Evolutionary conservation across 345 rosid genomes (phyloP), one percentile per base, ranked within the genome.

Genomic region (Triadica sebifera): DNA sequence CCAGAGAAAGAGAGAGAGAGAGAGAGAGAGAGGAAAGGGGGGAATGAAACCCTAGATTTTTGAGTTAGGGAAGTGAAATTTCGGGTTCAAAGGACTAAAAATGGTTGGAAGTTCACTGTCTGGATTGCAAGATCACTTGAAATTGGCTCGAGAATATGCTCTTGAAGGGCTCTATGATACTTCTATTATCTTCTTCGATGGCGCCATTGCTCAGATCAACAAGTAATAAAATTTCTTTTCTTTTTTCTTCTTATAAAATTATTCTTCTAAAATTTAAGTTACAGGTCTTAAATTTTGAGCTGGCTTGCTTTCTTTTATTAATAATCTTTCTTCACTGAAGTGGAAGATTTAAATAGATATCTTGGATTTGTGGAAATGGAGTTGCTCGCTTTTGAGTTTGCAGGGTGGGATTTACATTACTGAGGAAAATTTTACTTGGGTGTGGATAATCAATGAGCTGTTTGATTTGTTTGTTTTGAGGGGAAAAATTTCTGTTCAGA

Each of bases 61-160:
- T 8, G 46, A 50, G 60, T 12, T 24, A 24, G 37, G 16, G 41
- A 52, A 53, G 39, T n/a, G 19, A 55, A 24, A 22, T 66, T 46
- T 6, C 34, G 5, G 24, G 12, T 3, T 16, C 2, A 0, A 0
- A 12, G 8, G 41, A 60, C 16, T 19, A n/a, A 39, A 69, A 50
- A 76, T 81, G 80, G 67, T 67, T 65, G 81, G 79, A 25, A 84
- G 77, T 82, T 84, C 98, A 63, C 82, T 91, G 25, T 87, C 87
- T n/a, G 98, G 99, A 64, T 76, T 95, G 63, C 98, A 93, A 80
- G 99, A 93, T 80, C 97, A 95, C 91, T 82, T 93, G 90, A 95
- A 91, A 79, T 82, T 93, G 82, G 99, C 98, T 1, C 83, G 97
- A 81, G 98, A 93, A 68, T 95, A 95, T 70, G 98, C 99, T 38